phyloP scores from a whole-genome alignment of 371 early-diverging fungal species.

The Conidiobolus incongruus region DNA sequence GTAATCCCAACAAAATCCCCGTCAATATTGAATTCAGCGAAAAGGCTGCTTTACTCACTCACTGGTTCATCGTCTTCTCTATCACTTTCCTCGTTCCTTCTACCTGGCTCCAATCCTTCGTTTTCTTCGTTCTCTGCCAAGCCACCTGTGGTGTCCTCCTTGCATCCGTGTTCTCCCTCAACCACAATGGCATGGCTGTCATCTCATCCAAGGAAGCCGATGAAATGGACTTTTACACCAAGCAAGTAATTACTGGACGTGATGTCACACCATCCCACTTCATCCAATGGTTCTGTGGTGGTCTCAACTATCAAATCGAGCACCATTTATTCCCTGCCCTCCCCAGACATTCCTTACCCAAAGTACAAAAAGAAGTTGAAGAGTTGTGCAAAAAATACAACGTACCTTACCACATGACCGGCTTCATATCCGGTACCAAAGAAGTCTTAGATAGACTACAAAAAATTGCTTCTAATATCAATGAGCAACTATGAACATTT shows the following conservation, averaged over 20 bases:
- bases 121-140: constrained; percentile 45
- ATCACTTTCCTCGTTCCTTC: too few species aligned
- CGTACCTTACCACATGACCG: too few species aligned
- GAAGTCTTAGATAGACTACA: too few species aligned
- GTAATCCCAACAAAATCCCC: constrained; percentile 17
- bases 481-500: too few species aligned
- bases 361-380: too few species aligned
- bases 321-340: constrained; percentile 63
- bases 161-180: constrained; percentile 59
- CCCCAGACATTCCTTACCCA: too few species aligned
- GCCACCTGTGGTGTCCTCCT: constrained; percentile 51
- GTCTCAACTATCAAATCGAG: constrained; percentile 66
- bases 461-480: too few species aligned
- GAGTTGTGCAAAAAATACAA: too few species aligned
- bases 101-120: constrained; percentile 22
- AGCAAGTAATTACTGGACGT: constrained; percentile 59
- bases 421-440: too few species aligned
- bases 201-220: constrained; percentile 41
- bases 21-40: too few species aligned
- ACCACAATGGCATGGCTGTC: constrained; percentile 80
- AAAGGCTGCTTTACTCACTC: too few species aligned
- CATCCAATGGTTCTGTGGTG: constrained; percentile 65
- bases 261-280: constrained; percentile 36
- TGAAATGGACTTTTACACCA: constrained; percentile 49
- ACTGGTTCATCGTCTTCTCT: too few species aligned